Evolutionary conservation across 768 basidiomycete species (phyloP), one percentile per base, ranked within the genome.

Genomic region (Kwoniella pini): DNA sequence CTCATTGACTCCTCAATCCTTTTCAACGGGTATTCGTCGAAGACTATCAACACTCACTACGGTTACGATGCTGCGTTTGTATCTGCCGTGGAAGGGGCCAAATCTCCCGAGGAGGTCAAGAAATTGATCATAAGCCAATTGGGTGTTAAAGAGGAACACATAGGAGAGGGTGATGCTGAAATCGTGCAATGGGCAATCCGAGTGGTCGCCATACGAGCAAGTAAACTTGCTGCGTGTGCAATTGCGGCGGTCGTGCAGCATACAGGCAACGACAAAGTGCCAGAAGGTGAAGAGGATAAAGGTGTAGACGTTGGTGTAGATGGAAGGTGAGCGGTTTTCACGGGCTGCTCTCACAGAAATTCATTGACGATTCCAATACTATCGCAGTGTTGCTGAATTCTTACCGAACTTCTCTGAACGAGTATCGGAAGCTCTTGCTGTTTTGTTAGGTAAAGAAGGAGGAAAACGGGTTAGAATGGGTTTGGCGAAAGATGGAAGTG

Each of bases 401-500:
- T 94, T 98, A 77, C 96, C 96, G 1, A 82, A 85, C 70, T 99
- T 92, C 76, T 85, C 91, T 70, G 80, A 82, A 13, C 84, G 83
- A 12, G 81, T 96, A 54, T 84, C 91, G 17, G 85, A 86, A 43
- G 87, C 93, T 0, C 77, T 99, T 51, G 81, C 84, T n/a, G 74
- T 80, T 2, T 73, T 98, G 21, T 85, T 98, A 2, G 95, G 95
- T 2, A 81, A 84, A 39, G 86, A 89, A 30, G 86, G 89, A 6
- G 91, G 94, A 81, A 82, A 85, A 70, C 81, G 85, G 28, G 86
- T 96, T 0, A 83, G 87, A 49, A 89, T 98, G 69, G 95, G 91
- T 36, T 76, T 98, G 75, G 96, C 96, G 3, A 98, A 96, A 79
- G 96, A 99, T 69, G 96, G 96, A 12, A 94, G 91, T 71, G 96